Percentiles rank a stretch among this genome's conserved stretches.
phyloP scores from a whole-genome alignment of 805 yeast species.

The Wickerhamomyces canadensis region DNA sequence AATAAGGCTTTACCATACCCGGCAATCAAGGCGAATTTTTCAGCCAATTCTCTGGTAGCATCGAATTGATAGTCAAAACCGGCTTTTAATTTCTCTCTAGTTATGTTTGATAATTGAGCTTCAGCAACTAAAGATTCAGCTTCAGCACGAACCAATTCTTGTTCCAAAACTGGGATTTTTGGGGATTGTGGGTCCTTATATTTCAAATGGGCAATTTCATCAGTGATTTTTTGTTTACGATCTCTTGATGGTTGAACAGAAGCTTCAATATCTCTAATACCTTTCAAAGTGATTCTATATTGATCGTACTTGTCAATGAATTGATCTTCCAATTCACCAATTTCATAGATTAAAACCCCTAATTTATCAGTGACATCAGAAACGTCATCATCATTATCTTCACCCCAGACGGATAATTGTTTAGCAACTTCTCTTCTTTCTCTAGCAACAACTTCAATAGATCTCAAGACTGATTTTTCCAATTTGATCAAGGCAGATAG shows the following conservation, averaged over 20 bases:
- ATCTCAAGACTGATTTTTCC: constrained; percentile 94
- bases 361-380: constrained; percentile 95
- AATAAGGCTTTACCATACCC: constrained; percentile 97
- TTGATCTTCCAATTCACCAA: constrained; percentile 97
- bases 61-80: constrained; percentile 97
- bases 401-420: constrained; percentile 97
- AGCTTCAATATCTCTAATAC: constrained; percentile 93
- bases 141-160: constrained; percentile 97
- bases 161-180: constrained; percentile 91
- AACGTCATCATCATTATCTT: constrained; percentile 94
- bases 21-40: constrained; percentile 94
- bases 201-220: constrained; percentile 94
- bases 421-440: constrained; percentile 96
- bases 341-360: constrained; percentile 91
- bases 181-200: constrained; percentile 98
- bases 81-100: constrained; percentile 96
- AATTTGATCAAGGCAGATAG: constrained; percentile 88
- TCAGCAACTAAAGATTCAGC: constrained; percentile 99
- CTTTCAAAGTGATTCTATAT: constrained; percentile 92
- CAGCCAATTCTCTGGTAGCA: constrained; percentile 89
- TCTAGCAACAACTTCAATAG: constrained; percentile 85
- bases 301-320: constrained; percentile 97
- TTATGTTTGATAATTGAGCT: constrained; percentile 96
- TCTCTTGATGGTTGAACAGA: constrained; percentile 98
- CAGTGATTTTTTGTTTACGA: constrained; percentile 95